These are phyloP conservation scores for Fusarium concolor DNA, from an alignment of 2,329 filamentous ascomycete species.

Conservation along the genomic window DNA sequence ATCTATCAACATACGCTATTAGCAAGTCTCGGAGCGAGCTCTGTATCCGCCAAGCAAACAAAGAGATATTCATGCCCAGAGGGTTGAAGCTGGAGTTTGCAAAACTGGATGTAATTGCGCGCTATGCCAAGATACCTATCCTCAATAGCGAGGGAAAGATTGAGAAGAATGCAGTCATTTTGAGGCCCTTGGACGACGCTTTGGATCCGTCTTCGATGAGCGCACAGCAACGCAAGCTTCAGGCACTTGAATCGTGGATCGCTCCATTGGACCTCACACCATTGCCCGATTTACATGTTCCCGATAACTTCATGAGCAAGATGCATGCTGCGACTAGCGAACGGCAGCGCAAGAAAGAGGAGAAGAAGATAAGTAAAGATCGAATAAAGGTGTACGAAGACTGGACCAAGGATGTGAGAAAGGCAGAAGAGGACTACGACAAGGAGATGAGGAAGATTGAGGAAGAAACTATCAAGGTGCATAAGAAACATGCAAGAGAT, in stretches of 20 bases:
- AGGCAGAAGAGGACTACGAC: neutral
- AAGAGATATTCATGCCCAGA: neutral
- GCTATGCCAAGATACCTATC: neutral
- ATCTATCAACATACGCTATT: neutral
- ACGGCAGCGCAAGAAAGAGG: neutral
- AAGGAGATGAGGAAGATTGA: neutral
- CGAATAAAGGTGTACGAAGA: neutral
- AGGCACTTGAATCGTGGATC: neutral
- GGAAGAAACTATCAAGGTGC: neutral
- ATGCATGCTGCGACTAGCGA: neutral
- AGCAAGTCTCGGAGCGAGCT: neutral
- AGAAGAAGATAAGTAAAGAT: neutral
- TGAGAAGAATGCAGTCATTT: neutral
- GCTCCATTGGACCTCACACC: neutral
- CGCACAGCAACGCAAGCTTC: neutral
- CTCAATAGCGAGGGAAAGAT: neutral
- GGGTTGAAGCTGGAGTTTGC: neutral
- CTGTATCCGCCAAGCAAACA: neutral
- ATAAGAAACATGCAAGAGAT: neutral
- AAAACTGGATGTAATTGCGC: neutral
- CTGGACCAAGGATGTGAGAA: neutral
- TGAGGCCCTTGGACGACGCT: neutral
- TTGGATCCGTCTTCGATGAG: neutral
- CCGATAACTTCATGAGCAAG: neutral
- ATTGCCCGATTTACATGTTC: neutral